Evolutionary conservation across 768 basidiomycete species (phyloP).

Genomic region (Rhizopogon roseolus): DNA sequence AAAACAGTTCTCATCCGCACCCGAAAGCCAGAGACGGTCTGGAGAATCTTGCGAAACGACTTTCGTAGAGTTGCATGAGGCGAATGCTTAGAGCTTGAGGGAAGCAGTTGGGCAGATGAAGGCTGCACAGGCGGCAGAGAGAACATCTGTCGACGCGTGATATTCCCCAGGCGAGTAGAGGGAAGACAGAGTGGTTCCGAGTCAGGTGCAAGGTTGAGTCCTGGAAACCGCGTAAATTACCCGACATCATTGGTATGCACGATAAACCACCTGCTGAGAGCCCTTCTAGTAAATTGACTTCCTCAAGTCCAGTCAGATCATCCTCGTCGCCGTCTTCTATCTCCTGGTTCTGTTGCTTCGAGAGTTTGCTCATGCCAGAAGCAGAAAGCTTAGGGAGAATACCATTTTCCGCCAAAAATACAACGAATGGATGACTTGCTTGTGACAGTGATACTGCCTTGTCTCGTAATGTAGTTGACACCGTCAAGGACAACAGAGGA

Average conservation of each 20-base stretch:
- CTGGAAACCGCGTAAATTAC: slow-evolving; percentile 20
- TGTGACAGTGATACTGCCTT: slow-evolving; percentile 52
- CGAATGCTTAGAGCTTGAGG: slow-evolving; percentile 41
- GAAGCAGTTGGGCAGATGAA: slow-evolving; percentile 29
- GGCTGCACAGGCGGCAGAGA: slow-evolving; percentile 49
- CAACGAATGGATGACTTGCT: slow-evolving; percentile 27
- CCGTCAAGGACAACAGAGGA: slow-evolving; percentile 80
- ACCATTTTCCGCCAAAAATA: slow-evolving; percentile 15
- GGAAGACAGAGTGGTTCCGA: slow-evolving; percentile 47
- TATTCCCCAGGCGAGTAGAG: slow-evolving; percentile 64
- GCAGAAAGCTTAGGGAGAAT: slow-evolving; percentile 12
- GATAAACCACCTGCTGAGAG: slow-evolving; percentile 50
- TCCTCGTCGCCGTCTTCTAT: slow-evolving; percentile 30
- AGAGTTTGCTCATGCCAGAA: background rate
- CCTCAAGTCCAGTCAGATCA: slow-evolving; percentile 48
- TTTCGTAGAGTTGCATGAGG: slow-evolving; percentile 74
- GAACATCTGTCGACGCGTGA: slow-evolving; percentile 63
- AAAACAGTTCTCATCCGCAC: slow-evolving; percentile 95
- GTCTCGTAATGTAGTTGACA: slow-evolving; percentile 84
- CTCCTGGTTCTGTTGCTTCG: slow-evolving; percentile 1
- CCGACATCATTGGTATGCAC: background rate
- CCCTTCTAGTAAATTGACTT: slow-evolving; percentile 66
- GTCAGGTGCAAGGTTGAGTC: slow-evolving; percentile 38
- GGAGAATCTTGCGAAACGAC: slow-evolving; percentile 76
- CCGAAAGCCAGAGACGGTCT: slow-evolving; percentile 76